phyloP scores from a whole-genome alignment of 2,329 filamentous ascomycete genomes.

The Fusarium pseudograminearum region DNA sequence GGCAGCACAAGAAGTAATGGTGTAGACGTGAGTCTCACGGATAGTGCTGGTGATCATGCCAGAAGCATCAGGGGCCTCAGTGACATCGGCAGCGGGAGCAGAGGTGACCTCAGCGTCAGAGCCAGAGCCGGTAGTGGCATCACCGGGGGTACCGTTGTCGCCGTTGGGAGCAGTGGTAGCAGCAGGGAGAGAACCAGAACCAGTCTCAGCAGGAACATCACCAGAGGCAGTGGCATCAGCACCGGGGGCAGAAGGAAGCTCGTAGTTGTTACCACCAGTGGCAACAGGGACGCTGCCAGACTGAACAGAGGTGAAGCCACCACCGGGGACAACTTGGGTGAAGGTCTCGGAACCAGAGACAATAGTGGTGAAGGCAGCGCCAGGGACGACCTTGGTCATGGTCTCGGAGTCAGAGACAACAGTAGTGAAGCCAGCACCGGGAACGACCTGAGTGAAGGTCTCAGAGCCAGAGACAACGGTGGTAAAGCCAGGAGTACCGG shows the following conservation, averaged over 20 bases:
- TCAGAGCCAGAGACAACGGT: constrained; percentile 16
- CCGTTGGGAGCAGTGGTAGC: constrained; percentile 4
- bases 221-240: constrained; percentile 16
- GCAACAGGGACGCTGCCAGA: constrained; percentile 1
- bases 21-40: constrained; percentile 44
- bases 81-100: constrained; percentile 15
- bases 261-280: constrained; percentile 5
- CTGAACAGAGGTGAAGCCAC: constrained; percentile 19
- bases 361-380: constrained; percentile 20
- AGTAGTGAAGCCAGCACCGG: constrained; percentile 22
- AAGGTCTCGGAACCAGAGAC: constrained; percentile 15
- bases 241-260: constrained; percentile 6
- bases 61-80: constrained; percentile 23
- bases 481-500: constrained; percentile 15
- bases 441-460: constrained; percentile 18
- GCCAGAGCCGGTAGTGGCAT: constrained; percentile 8
- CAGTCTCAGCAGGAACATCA: constrained; percentile 12
- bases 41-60: constrained; percentile 43
- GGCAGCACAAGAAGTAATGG: constrained; percentile 54
- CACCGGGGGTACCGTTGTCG: constrained; percentile 8
- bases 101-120: constrained; percentile 23
- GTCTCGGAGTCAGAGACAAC: constrained; percentile 16
- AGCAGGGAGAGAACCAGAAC: constrained; percentile 18
- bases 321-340: constrained; percentile 13
- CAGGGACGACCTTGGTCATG: constrained; percentile 15